Evolutionary conservation across 2,329 filamentous ascomycete genomes (phyloP).

Genomic region (Penicillium psychrosexuale): DNA sequence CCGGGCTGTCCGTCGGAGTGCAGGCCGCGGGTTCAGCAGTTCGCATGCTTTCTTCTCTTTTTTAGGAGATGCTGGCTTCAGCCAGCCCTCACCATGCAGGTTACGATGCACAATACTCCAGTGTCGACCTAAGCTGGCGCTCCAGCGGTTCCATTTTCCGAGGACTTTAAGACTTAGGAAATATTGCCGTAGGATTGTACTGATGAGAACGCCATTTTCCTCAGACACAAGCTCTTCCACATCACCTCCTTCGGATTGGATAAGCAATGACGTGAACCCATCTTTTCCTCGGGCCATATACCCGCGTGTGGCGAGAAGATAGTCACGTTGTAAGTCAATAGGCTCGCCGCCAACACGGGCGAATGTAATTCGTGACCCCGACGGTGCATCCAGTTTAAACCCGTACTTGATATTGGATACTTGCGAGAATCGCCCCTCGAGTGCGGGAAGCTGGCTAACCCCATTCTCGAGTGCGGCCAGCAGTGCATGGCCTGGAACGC

Average conservation of each 20-base stretch:
- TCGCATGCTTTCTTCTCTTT: conserved; percentile 24
- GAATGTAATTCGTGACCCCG: conserved; percentile 61
- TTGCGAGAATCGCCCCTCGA: conserved; percentile 82
- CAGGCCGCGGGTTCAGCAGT: conserved; percentile 16
- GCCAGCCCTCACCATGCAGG: conserved; percentile 54
- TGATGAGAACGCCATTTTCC: conserved; percentile 83
- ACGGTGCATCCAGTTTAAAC: conserved; percentile 63
- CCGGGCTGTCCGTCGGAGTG: conserved; percentile 23
- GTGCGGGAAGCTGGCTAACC: conserved; percentile 73
- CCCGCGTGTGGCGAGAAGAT: conserved; percentile 73
- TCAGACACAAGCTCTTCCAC: conserved; percentile 78
- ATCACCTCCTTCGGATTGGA: conserved; percentile 69
- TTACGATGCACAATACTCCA: conserved; percentile 65
- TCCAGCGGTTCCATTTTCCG: conserved; percentile 73
- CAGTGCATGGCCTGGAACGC: conserved; percentile 67
- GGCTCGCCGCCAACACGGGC: conserved; percentile 60
- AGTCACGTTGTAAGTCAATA: conserved; percentile 62
- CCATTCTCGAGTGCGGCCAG: conserved; percentile 80
- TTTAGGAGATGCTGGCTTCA: conserved; percentile 41
- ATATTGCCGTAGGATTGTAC: conserved; percentile 82
- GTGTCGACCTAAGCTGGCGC: conserved; percentile 59
- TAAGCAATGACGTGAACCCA: conserved; percentile 73
- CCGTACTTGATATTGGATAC: conserved; percentile 77
- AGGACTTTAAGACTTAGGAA: conserved; percentile 82
- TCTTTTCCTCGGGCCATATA: conserved; percentile 91